phyloP scores from a whole-genome alignment of 2,329 filamentous ascomycete species.

The Fusarium sp. region DNA sequence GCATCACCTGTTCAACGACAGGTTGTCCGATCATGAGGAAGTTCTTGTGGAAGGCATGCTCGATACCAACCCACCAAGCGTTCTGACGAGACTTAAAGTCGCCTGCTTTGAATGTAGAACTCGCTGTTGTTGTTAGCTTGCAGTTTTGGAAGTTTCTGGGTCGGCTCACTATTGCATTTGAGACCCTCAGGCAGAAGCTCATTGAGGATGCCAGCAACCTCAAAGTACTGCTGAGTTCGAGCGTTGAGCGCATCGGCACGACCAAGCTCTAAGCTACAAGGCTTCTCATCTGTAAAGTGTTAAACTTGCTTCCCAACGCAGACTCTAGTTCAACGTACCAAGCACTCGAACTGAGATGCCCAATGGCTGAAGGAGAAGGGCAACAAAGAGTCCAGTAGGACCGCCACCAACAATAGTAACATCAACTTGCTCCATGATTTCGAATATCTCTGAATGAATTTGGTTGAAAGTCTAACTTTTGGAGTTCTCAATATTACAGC shows the following conservation, averaged over 20 bases:
- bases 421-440: constrained; percentile 7
- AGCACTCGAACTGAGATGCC: constrained; percentile 49
- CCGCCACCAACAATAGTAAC: constrained; percentile 46
- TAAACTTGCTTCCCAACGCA: not conserved
- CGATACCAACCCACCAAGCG: constrained; percentile 57
- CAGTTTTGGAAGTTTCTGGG: no score
- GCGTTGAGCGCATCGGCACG: constrained; percentile 60
- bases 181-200: constrained; percentile 54
- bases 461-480: not conserved
- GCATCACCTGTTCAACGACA: constrained; percentile 53
- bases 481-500: not conserved
- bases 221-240: constrained; percentile 58
- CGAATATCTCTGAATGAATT: accelerated
- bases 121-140: constrained; percentile 44
- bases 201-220: constrained; percentile 54
- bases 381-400: constrained; percentile 57
- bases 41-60: constrained; percentile 56
- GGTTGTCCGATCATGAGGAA: constrained; percentile 62
- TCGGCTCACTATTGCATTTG: constrained; percentile 58
- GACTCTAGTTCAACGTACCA: no score
- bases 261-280: constrained; percentile 51
- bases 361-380: constrained; percentile 53
- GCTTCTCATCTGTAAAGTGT: constrained; percentile 49
- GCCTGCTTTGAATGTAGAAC: constrained; percentile 57
- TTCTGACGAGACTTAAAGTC: constrained; percentile 58